Evolutionary conservation across 192 early-diverging fungal species (phyloP).

Genomic region (Gaertneriomyces sp.): DNA sequence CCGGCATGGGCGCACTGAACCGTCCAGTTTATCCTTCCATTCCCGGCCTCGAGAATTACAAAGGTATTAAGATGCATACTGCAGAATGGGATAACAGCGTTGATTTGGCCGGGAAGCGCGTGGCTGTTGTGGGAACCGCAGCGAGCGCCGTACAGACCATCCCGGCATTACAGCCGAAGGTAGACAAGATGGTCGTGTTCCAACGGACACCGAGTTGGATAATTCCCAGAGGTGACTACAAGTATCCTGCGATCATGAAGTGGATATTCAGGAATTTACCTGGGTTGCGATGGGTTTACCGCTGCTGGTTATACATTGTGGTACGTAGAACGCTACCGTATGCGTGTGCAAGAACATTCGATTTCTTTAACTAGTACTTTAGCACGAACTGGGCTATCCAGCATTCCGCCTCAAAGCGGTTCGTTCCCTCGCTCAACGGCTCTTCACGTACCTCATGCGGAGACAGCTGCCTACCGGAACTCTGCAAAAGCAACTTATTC

Average conservation of each 20-base stretch:
- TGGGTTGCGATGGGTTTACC: constrained; percentile 30
- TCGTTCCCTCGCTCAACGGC: too few relatives aligned
- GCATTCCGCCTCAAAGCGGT: too few relatives aligned
- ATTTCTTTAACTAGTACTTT: too few relatives aligned
- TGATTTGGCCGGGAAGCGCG: constrained; percentile 45
- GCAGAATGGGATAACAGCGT: constrained; percentile 50
- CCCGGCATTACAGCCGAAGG: constrained; percentile 34
- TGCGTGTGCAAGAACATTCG: too few relatives aligned
- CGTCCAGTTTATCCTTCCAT: constrained; percentile 47
- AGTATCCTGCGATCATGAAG: constrained; percentile 24
- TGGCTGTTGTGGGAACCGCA: constrained; percentile 43
- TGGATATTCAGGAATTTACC: constrained; percentile 37
- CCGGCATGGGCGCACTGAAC: constrained; percentile 48
- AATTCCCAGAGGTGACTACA: constrained; percentile 26
- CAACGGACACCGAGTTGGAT: constrained; percentile 43
- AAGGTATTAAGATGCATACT: constrained; percentile 51
- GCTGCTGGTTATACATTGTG: too few relatives aligned
- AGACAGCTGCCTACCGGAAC: too few relatives aligned
- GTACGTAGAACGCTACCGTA: too few relatives aligned
- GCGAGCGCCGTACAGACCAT: constrained; percentile 40
- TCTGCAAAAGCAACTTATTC: constrained; percentile 38
- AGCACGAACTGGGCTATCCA: too few relatives aligned
- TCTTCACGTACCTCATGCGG: too few relatives aligned
- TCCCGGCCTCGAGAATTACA: constrained; percentile 40
- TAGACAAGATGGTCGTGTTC: constrained; percentile 38